Conservation (phyloP, 495 filamentous ascomycete genomes). For the Rhypophila decipiens region DNA sequence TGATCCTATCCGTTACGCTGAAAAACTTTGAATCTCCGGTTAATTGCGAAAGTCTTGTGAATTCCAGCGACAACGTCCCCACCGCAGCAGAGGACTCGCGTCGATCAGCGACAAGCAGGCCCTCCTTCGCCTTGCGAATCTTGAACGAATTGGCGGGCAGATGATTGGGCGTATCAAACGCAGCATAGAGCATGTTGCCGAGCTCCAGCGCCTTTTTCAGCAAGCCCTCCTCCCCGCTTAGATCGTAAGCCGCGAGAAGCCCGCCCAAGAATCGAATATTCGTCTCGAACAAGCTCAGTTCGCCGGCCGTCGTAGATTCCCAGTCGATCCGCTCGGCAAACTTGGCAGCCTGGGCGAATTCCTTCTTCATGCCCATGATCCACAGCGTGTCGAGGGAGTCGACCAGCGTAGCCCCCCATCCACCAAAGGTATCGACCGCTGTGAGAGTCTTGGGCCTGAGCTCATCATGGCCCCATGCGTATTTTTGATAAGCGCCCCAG, state of each 20-base stretch:
- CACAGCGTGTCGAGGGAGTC: conserved; percentile 82
- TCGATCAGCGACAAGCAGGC: conserved; percentile 38
- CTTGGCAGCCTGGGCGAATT: conserved; percentile 72
- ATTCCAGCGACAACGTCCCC: conserved; percentile 75
- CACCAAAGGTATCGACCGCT: conserved; percentile 61
- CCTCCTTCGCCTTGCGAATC: conserved; percentile 50
- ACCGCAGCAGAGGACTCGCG: conserved; percentile 53
- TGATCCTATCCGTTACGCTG: conserved; percentile 74
- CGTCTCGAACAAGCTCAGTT: conserved; percentile 69
- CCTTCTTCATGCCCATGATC: conserved; percentile 81
- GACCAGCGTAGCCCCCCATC: conserved; percentile 84
- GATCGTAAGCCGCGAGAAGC: conserved; percentile 69
- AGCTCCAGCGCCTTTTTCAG: conserved; percentile 76
- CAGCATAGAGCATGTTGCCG: conserved; percentile 73
- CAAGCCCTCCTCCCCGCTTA: conserved; percentile 53
- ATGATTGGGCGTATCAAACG: conserved; percentile 85
- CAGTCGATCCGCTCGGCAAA: conserved; percentile 73
- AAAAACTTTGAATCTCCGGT: conserved; percentile 78
- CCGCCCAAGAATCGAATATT: conserved; percentile 76
- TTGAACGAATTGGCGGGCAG: conserved; percentile 74
- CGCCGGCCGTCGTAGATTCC: conserved; percentile 48
- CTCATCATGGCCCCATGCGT: conserved; percentile 76
- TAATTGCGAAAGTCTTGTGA: conserved; percentile 77
- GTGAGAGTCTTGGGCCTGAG: conserved; percentile 55
- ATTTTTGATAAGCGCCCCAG: conserved; percentile 67